Evolutionary conservation across 2,329 filamentous ascomycete genomes (phyloP), one percentile per base, ranked within the genome.

Genomic region (Penicillium rolfsii): DNA sequence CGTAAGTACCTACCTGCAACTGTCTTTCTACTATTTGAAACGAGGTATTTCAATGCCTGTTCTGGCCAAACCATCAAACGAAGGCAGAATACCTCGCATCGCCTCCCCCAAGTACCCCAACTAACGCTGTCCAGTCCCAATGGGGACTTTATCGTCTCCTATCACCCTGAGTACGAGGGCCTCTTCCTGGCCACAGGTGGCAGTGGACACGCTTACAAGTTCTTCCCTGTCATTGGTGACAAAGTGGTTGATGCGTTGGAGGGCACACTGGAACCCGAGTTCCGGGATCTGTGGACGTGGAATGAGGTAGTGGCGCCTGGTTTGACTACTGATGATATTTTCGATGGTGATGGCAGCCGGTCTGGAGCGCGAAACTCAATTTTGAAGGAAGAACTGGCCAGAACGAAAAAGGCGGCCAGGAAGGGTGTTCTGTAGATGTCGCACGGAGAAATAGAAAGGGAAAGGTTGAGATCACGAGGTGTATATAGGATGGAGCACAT

Each of bases 131-230:
- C 36, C 52, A 79, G 77, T 3, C 82, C 85, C 7, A 86, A 85
- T 19, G 89, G 85, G 24, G 87, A 92, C 71, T 92, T 90, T 78
- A 81, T 92, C 57, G 82, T 91, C 62, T 85, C 88, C 70, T 87
- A 88, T 74, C 89, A 91, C 69, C 89, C 89, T 0, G 76, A 80
- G 16, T 85, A 85, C 74, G 61, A 71, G 5, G 76, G 76, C 38
- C 75, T 84, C 5, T 82, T 83, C 70, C 70, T 84, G 52, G 82
- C 82, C 9, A 83, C 82, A 1, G 82, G 82, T 5, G 83, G 82
- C 7, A 82, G 80, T 54, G 82, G 82, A n/a, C 83, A 84, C 67
- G 82, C 72, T 8, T 84, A 79, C 71, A 84, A 84, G 64, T 84
- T 84, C 73, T 74, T 84, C 60, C 82, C 83, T 38, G 76, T 84